These are phyloP conservation scores for Tuber borchii DNA, from an alignment of 495 filamentous ascomycete genomes.

Conservation along the genomic window DNA sequence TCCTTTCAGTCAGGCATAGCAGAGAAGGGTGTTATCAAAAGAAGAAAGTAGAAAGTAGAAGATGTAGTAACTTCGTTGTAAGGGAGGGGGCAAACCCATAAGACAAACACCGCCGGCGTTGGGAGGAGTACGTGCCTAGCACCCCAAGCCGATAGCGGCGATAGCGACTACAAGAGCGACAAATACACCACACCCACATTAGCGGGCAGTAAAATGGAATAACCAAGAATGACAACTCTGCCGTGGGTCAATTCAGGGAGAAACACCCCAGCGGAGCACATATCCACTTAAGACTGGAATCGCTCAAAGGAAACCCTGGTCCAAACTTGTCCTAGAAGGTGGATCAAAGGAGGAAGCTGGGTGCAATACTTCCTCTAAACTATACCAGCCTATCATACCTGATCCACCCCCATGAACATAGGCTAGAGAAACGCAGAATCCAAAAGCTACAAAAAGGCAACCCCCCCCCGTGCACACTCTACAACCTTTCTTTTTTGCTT, in stretches of 20 bases:
- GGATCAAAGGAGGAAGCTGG: too few species aligned
- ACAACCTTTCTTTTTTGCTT: background rate
- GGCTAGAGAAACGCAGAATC: background rate
- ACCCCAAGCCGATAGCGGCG: background rate
- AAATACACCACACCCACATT: background rate
- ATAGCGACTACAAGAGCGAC: background rate
- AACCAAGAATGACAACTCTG: background rate
- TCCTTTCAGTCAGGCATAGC: background rate
- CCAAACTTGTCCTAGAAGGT: background rate
- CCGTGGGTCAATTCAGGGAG: background rate
- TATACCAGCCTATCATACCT: background rate
- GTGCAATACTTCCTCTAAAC: background rate
- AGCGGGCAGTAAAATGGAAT: background rate
- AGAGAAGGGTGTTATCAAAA: background rate
- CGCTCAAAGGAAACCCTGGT: background rate
- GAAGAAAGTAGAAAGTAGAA: background rate
- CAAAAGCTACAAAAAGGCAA: background rate
- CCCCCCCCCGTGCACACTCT: background rate
- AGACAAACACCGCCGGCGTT: background rate
- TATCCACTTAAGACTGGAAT: background rate
- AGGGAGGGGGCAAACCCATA: background rate
- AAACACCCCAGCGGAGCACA: background rate
- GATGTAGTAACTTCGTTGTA: background rate
- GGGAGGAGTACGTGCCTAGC: background rate
- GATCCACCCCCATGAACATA: background rate